Evolutionary conservation across 257 asterid species (phyloP).

Genomic region (Cruciata laevipes): DNA sequence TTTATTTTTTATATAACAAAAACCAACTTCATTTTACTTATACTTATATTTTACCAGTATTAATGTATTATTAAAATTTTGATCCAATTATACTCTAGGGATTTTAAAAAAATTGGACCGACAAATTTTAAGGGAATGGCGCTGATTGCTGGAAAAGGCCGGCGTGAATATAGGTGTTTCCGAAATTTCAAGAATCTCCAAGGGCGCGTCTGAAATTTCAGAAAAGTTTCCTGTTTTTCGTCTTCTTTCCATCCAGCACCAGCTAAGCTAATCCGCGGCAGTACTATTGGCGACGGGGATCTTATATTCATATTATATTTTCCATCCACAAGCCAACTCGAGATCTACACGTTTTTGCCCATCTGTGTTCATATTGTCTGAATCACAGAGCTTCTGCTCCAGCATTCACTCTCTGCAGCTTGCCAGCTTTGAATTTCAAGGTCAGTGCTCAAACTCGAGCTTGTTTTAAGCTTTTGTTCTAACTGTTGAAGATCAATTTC

Average conservation of each 20-base stretch:
- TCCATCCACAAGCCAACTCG: neutral
- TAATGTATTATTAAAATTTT: too few relatives aligned
- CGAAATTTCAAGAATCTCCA: neutral
- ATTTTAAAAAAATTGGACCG: neutral
- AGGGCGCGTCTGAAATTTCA: neutral
- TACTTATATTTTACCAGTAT: too few relatives aligned
- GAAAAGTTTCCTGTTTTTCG: neutral
- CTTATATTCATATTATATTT: neutral
- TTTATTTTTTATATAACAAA: too few relatives aligned
- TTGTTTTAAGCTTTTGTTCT: neutral
- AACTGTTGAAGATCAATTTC: neutral
- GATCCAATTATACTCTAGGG: too few relatives aligned
- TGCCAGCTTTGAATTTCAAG: conserved; percentile 6
- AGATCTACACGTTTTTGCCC: neutral
- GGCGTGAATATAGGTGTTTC: neutral
- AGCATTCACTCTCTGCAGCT: neutral
- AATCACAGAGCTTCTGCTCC: neutral
- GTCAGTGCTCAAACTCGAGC: neutral
- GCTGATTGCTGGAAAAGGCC: neutral
- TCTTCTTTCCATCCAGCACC: neutral
- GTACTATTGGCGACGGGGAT: neutral
- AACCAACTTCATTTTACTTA: too few relatives aligned
- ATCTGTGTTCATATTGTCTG: neutral
- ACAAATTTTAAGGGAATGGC: neutral
- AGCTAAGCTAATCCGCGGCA: neutral